These are phyloP conservation scores for Penicillium carneum DNA, from an alignment of 2,329 filamentous ascomycete species.

Conservation along the genomic window DNA sequence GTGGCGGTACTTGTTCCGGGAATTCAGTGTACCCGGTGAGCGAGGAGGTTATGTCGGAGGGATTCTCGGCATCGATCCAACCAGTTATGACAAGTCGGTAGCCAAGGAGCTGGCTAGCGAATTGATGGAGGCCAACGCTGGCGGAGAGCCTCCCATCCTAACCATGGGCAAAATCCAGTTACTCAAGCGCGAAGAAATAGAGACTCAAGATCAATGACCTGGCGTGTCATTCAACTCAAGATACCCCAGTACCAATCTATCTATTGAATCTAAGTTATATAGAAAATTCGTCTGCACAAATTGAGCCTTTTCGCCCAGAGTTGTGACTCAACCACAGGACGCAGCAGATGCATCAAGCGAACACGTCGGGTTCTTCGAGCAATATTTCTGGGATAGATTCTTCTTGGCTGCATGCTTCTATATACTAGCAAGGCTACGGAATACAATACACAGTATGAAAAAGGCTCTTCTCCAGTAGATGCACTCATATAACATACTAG, in stretches of 20 bases:
- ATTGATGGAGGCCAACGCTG: constrained; percentile 32
- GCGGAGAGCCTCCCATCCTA: constrained; percentile 39
- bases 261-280: background rate
- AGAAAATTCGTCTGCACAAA: too few species aligned
- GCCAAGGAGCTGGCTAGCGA: constrained; percentile 38
- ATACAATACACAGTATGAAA: background rate
- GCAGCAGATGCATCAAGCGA: background rate
- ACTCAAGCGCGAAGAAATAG: constrained; percentile 54
- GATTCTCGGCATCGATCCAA: constrained; percentile 69
- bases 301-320: background rate
- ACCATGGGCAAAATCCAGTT: constrained; percentile 56
- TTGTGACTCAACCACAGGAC: constrained; percentile 2
- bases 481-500: background rate
- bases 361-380: background rate
- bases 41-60: constrained; percentile 76
- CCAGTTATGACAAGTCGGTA: constrained; percentile 61
- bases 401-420: background rate
- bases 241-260: constrained; percentile 27
- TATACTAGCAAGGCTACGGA: background rate
- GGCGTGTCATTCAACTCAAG: constrained; percentile 19
- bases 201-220: constrained; percentile 37
- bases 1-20: constrained; percentile 92
- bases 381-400: background rate
- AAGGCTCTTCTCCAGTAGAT: background rate
- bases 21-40: constrained; percentile 96